phyloP scores from a whole-genome alignment of 331 rosid species.

The Pyrus hybrid region DNA sequence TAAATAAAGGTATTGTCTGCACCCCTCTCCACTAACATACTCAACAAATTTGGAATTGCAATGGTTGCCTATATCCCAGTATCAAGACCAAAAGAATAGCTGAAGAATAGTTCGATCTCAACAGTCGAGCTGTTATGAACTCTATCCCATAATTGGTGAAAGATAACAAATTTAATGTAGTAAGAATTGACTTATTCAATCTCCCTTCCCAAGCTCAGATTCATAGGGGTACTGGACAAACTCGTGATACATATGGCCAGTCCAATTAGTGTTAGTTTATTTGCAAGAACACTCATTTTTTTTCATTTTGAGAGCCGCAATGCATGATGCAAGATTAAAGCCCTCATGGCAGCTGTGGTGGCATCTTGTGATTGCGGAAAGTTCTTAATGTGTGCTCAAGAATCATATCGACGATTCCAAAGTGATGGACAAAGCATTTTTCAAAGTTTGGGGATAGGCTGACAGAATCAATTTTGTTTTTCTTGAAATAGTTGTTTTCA shows the following conservation, averaged over 20 bases:
- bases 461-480: conserved; percentile 27
- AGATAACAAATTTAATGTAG: too few relatives aligned
- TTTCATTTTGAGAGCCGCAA: conserved; percentile 68
- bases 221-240: too few relatives aligned
- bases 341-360: conserved; percentile 64
- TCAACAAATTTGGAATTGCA: not conserved
- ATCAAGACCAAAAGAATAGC: not conserved
- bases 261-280: conserved; percentile 34
- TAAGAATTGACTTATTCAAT: too few relatives aligned
- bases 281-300: conserved; percentile 56
- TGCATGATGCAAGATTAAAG: conserved; percentile 76
- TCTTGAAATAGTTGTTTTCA: too few relatives aligned
- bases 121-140: not conserved
- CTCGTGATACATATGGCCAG: conserved; percentile 55
- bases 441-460: conserved; percentile 65
- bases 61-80: not conserved
- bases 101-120: not conserved
- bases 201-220: not conserved
- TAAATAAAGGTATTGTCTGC: too few relatives aligned
- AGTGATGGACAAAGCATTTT: conserved; percentile 64
- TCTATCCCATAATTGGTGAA: not conserved
- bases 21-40: not conserved
- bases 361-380: conserved; percentile 61
- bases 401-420: conserved; percentile 69
- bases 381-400: conserved; percentile 55